These are phyloP conservation scores for Chernovozyma aurita DNA, from an alignment of 1,139 yeast genomes.

Conservation along the genomic window DNA sequence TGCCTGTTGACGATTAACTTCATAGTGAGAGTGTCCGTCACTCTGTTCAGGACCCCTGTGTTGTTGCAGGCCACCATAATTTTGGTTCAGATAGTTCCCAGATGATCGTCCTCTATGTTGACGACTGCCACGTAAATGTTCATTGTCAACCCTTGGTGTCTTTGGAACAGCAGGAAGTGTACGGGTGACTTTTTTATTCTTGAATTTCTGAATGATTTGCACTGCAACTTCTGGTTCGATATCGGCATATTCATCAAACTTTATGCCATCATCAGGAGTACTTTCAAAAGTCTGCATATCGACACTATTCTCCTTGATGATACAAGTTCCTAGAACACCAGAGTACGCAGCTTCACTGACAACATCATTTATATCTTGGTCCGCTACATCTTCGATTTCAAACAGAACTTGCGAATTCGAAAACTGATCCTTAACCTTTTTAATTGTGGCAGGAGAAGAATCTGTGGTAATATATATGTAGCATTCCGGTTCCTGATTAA, in stretches of 20 bases:
- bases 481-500: conserved; percentile 46
- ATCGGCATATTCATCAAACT: conserved; percentile 77
- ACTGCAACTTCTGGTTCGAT: conserved; percentile 64
- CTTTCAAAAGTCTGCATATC: conserved; percentile 73
- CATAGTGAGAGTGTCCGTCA: neutral
- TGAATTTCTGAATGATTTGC: conserved; percentile 36
- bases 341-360: conserved; percentile 78
- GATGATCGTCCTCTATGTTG: neutral
- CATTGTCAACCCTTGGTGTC: conserved; percentile 7
- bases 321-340: conserved; percentile 70
- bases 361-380: conserved; percentile 43
- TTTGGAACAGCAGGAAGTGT: conserved; percentile 8
- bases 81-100: neutral
- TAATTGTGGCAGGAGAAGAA: conserved; percentile 55
- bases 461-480: conserved; percentile 64
- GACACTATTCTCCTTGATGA: conserved; percentile 55
- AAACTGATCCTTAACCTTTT: conserved; percentile 53
- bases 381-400: conserved; percentile 43
- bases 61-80: neutral
- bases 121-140: neutral
- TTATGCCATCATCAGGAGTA: conserved; percentile 64
- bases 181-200: conserved; percentile 15
- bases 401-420: conserved; percentile 44
- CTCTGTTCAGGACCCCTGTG: neutral
- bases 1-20: neutral